phyloP scores from a whole-genome alignment of 1,139 yeast species.

The Taiozyma sp. region DNA sequence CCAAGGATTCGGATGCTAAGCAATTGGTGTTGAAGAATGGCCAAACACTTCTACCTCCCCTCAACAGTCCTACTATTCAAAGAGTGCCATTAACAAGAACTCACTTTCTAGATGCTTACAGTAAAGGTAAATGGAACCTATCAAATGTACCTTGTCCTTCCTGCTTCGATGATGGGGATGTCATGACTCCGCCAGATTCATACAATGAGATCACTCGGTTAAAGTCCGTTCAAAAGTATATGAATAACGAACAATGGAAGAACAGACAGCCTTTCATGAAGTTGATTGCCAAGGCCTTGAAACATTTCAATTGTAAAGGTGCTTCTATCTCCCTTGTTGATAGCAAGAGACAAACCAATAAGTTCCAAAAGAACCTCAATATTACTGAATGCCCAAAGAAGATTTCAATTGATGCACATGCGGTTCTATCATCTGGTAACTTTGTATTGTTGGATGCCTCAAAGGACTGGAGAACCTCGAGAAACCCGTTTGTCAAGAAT shows the following conservation, averaged over 20 bases:
- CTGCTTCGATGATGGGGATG: constrained; percentile 41
- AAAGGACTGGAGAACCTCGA: constrained; percentile 60
- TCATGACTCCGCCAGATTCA: constrained; percentile 57
- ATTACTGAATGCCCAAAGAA: constrained; percentile 47
- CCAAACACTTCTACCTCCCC: constrained; percentile 7
- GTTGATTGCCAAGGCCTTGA: constrained; percentile 33
- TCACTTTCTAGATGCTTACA: constrained; percentile 59
- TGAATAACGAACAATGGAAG: constrained; percentile 47
- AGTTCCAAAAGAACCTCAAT: constrained; percentile 43
- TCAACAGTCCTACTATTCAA: constrained; percentile 5
- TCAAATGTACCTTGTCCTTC: constrained; percentile 54
- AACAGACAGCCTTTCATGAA: constrained; percentile 36
- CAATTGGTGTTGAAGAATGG: background rate
- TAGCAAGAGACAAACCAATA: constrained; percentile 41
- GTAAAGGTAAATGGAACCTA: constrained; percentile 55
- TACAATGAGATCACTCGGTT: constrained; percentile 41
- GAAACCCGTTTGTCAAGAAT: constrained; percentile 60
- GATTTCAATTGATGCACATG: constrained; percentile 62
- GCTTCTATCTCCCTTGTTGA: constrained; percentile 57
- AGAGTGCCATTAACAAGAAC: constrained; percentile 42
- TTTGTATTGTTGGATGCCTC: constrained; percentile 56
- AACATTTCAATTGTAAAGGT: constrained; percentile 42
- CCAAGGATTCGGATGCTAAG: background rate
- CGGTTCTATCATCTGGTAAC: constrained; percentile 51
- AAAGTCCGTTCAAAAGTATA: constrained; percentile 38